phyloP scores from a whole-genome alignment of 2,329 filamentous ascomycete species.

The Colletotrichum tropicale region DNA sequence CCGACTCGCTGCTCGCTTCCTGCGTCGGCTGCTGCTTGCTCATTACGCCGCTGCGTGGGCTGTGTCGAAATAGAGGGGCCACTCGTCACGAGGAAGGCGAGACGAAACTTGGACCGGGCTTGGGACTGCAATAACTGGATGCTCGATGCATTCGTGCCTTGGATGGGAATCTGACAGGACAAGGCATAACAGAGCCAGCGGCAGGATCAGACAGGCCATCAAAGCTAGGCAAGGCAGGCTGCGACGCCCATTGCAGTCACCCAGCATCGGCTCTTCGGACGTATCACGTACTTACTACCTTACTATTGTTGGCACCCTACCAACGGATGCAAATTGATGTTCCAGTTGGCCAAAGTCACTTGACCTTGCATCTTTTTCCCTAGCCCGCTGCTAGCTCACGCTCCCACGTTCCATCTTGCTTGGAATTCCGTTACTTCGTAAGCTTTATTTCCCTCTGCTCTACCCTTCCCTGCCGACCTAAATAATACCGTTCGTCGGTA shows the following conservation, averaged over 20 bases:
- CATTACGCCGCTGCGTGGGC: neutral
- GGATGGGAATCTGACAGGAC: neutral
- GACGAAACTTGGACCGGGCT: neutral
- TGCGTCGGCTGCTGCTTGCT: neutral
- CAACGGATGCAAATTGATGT: neutral
- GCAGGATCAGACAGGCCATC: neutral
- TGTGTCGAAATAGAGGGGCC: neutral
- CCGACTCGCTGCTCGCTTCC: neutral
- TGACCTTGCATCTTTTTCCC: neutral
- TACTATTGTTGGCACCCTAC: neutral
- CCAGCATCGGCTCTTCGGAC: neutral
- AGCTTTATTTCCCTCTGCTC: neutral
- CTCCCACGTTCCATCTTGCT: constrained; percentile 7
- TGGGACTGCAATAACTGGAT: neutral
- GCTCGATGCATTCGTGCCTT: neutral
- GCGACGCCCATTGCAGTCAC: neutral
- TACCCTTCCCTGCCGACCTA: neutral
- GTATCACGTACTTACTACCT: neutral
- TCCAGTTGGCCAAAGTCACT: neutral
- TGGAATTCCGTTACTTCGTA: neutral
- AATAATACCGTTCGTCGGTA: neutral
- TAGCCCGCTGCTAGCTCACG: neutral
- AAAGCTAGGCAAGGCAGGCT: neutral
- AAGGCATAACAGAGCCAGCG: neutral
- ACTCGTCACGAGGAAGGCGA: neutral